phyloP scores from a whole-genome alignment of 345 rosid species.

The Eucalyptus sp. region DNA sequence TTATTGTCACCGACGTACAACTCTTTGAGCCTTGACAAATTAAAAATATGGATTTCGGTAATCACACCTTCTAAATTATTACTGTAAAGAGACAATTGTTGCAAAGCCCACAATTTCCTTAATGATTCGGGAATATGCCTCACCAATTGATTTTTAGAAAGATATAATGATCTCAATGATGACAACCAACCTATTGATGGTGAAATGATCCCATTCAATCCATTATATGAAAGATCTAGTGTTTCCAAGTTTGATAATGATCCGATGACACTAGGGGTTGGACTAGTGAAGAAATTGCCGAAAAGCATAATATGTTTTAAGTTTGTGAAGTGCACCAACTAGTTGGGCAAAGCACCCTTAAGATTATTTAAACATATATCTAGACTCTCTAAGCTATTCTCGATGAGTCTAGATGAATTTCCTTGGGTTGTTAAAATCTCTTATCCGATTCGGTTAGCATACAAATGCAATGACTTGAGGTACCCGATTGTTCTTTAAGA shows the following conservation, averaged over 20 bases:
- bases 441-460: neutral
- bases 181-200: neutral
- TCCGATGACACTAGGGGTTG: neutral
- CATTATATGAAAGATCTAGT: neutral
- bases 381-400: neutral
- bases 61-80: neutral
- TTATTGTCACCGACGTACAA: neutral
- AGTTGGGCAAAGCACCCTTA: neutral
- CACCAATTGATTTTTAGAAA: neutral
- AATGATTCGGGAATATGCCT: neutral
- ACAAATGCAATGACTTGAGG: neutral
- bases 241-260: neutral
- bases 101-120: neutral
- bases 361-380: rapidly evolving
- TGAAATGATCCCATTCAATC: neutral
- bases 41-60: neutral
- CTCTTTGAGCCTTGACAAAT: neutral
- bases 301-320: neutral
- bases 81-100: neutral
- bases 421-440: neutral
- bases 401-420: neutral
- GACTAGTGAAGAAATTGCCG: neutral
- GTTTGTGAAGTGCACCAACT: neutral
- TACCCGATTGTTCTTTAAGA: neutral
- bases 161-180: neutral